Base-by-base conservation (phyloP, 129 eudicot genomes). In the Apium graveolens region DNA sequence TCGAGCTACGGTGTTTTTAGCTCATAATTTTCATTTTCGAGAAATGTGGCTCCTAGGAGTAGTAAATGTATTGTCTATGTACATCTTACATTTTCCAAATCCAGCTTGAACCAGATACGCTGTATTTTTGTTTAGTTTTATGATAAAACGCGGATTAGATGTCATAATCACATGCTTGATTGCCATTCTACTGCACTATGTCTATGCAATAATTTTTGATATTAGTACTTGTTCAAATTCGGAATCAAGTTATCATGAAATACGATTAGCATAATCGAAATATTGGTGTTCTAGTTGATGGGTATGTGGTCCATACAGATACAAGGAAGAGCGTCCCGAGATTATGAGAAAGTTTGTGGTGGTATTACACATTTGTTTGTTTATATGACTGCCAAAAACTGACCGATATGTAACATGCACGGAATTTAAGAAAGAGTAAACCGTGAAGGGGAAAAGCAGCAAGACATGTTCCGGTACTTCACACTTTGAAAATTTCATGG, bases 371-470 rank as follows among this genome's bases (percentile, higher is more conserved):
- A 39, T n/a, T 39, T 62, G 32, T 44, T 78, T 27, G 68, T 31
- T 42, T 76, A 12, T 35, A 51, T 73, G 39, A 31, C 49, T 31
- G 79, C 76, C 76, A 65, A 49, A 31, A 69, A 79, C 70, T 79
- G 86, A 76, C 80, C 76, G 80, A 38, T n/a, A 76, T 69, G 76
- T 60, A 10, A 60, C 68, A 35, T 45, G 90, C 93, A 91, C 88
- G 78, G 85, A 86, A 85, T 85, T 87, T 88, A 83, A 91, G 93
- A 86, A 81, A 74, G 14, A 66, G 20, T 32, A 81, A 73, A 76
- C 27, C 62, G 43, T 38, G 24, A 42, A 83, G 78, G 82, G 82
- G 76, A 78, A 79, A 78, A 73, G 37, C 76, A 81, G 65, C 73
- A 44, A 24, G 76, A 49, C 45, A 84, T 27, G 55, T 78, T 73